These are phyloP conservation scores for Plenodomus biglobosus DNA, from an alignment of 2,329 filamentous ascomycete species.

Conservation along the genomic window DNA sequence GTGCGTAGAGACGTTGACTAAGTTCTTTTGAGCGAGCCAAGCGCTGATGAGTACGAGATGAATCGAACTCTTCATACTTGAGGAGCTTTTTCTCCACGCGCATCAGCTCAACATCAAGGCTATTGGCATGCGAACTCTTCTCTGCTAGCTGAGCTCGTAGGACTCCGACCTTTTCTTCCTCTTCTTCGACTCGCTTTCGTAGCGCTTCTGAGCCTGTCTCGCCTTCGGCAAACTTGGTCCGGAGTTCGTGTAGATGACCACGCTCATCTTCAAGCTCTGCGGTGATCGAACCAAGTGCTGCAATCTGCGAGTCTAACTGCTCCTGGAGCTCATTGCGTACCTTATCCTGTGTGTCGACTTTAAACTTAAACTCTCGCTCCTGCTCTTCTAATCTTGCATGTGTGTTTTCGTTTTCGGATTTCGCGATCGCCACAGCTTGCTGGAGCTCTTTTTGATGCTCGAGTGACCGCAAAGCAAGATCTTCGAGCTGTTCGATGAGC, in stretches of 20 bases:
- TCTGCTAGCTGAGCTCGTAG: slow-evolving; percentile 72
- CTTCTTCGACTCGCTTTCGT: slow-evolving; percentile 71
- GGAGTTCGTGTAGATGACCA: slow-evolving; percentile 67
- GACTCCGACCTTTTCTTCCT: slow-evolving; percentile 69
- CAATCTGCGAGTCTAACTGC: slow-evolving; percentile 52
- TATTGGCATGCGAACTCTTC: slow-evolving; percentile 73
- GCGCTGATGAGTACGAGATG: slow-evolving; percentile 66
- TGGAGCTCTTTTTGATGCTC: slow-evolving; percentile 50
- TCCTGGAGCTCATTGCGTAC: slow-evolving; percentile 43
- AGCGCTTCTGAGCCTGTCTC: slow-evolving; percentile 81
- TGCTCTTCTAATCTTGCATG: slow-evolving; percentile 46
- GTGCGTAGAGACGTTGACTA: slow-evolving; percentile 77
- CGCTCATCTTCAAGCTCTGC: slow-evolving; percentile 66
- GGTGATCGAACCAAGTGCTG: slow-evolving; percentile 50
- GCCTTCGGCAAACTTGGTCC: slow-evolving; percentile 74
- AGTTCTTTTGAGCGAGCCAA: slow-evolving; percentile 77
- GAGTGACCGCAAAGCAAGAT: slow-evolving; percentile 47
- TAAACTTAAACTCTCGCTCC: slow-evolving; percentile 39
- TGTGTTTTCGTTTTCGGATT: slow-evolving; percentile 50
- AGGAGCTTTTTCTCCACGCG: slow-evolving; percentile 67
- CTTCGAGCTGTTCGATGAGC: slow-evolving; percentile 49
- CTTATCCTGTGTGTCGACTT: slow-evolving; percentile 44
- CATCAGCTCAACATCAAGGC: slow-evolving; percentile 73
- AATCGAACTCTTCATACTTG: slow-evolving; percentile 50
- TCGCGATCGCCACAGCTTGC: slow-evolving; percentile 51